These are phyloP conservation scores for Blastocystis sp. DNA, from an alignment of 352 stramenopile genomes.

Conservation along the genomic window DNA sequence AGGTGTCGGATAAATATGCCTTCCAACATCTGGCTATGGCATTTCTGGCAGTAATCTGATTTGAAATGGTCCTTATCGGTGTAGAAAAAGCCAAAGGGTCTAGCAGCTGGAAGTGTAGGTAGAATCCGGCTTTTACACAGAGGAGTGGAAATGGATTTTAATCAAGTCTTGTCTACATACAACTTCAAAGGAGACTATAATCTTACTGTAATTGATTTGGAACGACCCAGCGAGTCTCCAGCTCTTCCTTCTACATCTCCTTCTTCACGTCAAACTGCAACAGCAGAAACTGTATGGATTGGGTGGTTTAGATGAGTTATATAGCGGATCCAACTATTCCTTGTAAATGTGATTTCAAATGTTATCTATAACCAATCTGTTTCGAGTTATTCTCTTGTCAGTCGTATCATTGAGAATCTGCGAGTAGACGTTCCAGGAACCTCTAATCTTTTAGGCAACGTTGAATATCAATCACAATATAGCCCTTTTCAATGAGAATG, in stretches of 20 bases:
- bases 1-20: background rate
- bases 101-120: background rate
- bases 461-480: background rate
- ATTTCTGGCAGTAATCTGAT: constrained; percentile 17
- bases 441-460: background rate
- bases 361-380: background rate
- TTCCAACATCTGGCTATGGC: constrained; percentile 34
- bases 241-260: background rate
- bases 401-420: constrained; percentile 36
- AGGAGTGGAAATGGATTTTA: constrained; percentile 38
- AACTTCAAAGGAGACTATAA: background rate
- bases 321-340: background rate
- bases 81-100: constrained; percentile 46
- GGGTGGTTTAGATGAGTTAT: background rate
- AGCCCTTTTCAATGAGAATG: constrained; percentile 43
- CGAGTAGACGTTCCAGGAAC: background rate
- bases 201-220: background rate
- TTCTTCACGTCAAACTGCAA: background rate
- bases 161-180: background rate
- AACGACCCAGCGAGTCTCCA: background rate
- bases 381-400: background rate
- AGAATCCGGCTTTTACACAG: constrained; percentile 8
- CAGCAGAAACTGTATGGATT: background rate
- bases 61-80: background rate
- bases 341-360: constrained; percentile 22